Percentiles rank a stretch among this genome's conserved stretches.
Evolutionary conservation across 2,329 filamentous ascomycete genomes (phyloP).

Genomic region (Diaporthe citrichinensis): DNA sequence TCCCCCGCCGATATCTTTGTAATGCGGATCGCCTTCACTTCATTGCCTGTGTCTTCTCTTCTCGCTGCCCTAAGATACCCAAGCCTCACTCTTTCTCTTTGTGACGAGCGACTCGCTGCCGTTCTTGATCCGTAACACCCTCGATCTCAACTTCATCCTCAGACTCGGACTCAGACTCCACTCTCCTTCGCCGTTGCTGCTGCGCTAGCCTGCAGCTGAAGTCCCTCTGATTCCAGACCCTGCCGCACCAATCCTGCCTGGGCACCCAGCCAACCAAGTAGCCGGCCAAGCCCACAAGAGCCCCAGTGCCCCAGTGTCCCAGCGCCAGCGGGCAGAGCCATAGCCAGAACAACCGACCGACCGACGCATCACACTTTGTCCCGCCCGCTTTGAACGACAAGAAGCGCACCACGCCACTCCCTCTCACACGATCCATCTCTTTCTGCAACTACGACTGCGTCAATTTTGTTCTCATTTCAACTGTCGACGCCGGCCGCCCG

Average conservation of each 20-base stretch:
- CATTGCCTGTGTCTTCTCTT: neutral
- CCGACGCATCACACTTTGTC: conserved; percentile 32
- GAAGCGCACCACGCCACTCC: conserved; percentile 30
- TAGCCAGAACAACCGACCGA: conserved; percentile 27
- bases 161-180: conserved; percentile 10
- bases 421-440: conserved; percentile 24
- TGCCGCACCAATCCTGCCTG: conserved; percentile 28
- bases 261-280: conserved; percentile 30
- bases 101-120: neutral
- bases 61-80: conserved; percentile 20
- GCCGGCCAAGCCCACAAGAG: conserved; percentile 19
- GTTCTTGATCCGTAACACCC: neutral
- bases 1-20: neutral
- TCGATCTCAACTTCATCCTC: neutral
- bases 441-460: conserved; percentile 19
- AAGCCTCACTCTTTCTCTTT: conserved; percentile 5
- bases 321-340: conserved; percentile 30
- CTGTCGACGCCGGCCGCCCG: conserved; percentile 9
- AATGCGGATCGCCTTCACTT: conserved; percentile 4
- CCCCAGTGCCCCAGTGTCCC: conserved; percentile 24
- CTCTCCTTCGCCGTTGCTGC: conserved; percentile 19
- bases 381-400: conserved; percentile 24
- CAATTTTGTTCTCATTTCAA: conserved; percentile 5
- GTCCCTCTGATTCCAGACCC: conserved; percentile 29
- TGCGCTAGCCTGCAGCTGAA: conserved; percentile 28